Base-by-base conservation (phyloP, 345 rosid genomes). In the Citrus medica region DNA sequence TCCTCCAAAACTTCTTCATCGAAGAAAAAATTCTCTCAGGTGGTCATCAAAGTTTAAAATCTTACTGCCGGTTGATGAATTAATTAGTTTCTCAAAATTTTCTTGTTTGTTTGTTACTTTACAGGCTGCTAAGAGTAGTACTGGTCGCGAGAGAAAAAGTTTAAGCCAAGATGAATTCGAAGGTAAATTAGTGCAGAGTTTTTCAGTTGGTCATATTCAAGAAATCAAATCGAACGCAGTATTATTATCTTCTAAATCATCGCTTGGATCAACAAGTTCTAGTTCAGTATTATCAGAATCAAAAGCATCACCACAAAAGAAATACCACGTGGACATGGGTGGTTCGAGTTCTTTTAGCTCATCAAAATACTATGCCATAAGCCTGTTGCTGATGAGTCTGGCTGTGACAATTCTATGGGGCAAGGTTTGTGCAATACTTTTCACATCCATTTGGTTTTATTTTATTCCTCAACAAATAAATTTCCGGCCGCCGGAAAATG, bases 321-420 rank as follows among this genome's bases (percentile, higher is more conserved):
- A 24, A 46, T 58, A 75, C 21, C 56, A 59, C 32, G 32, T 17
- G 3, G 71, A 25, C 51, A 46, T 46, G 0, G 37, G 24, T 48
- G 25, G 55, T 17, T 68, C 62, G 10, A 61, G 76, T 74, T 35
- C 37, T 35, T 13, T 46, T 46, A 3, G 5, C 17, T 46, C 51
- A 13, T 46, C 51, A 46, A 46, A 46, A 40, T 67, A 62, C 62
- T 42, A 14, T 71, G 77, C 63, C 28, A 5, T 81, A 13, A 46
- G 53, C 65, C 67, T 82, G 81, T 10, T 80, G 60, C 77, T 84
- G 2, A 16, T 79, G n/a, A 80, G 76, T 69, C 74, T 87, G 2
- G 42, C 67, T 5, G 67, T 80, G 74, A 89, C 85, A 9, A 67
- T 81, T 16, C 46, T 84, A n/a, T 85, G 86, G 78, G 92, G 92